phyloP scores from a whole-genome alignment of 768 basidiomycete species.

The Calocera viscosa region DNA sequence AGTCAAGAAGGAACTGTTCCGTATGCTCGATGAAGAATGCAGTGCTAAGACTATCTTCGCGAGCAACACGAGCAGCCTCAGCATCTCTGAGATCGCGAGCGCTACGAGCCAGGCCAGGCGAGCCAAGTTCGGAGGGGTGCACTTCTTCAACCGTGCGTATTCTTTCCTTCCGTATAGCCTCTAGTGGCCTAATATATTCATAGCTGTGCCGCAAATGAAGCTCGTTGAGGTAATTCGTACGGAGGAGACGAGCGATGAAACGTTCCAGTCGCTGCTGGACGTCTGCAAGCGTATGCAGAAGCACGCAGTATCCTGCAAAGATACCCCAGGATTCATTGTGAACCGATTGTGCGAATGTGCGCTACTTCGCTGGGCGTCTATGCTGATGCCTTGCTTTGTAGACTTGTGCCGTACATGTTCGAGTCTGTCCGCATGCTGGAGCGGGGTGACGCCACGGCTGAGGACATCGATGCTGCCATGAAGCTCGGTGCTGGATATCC shows the following conservation, averaged over 20 bases:
- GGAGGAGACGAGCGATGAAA: conserved; percentile 26
- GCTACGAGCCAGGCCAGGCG: conserved; percentile 22
- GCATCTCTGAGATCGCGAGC: conserved; percentile 30
- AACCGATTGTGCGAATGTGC: conserved; percentile 23
- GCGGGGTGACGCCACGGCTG: conserved; percentile 31
- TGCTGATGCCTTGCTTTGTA: background rate
- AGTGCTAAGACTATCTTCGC: conserved; percentile 29
- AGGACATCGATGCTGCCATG: conserved; percentile 35
- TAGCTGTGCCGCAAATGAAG: conserved; percentile 27
- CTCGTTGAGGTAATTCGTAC: conserved; percentile 33
- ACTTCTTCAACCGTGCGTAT: conserved; percentile 33
- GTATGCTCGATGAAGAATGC: conserved; percentile 27
- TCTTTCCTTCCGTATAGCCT: background rate
- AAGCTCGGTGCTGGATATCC: conserved; percentile 33
- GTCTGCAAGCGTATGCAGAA: conserved; percentile 30
- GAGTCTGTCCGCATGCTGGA: conserved; percentile 35
- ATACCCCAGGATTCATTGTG: conserved; percentile 36
- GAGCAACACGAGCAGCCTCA: conserved; percentile 31
- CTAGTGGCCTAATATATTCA: background rate
- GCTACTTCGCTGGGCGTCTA: background rate
- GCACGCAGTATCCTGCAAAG: conserved; percentile 30
- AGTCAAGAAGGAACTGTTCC: conserved; percentile 32
- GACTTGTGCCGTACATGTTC: conserved; percentile 33
- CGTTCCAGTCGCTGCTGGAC: conserved; percentile 26
- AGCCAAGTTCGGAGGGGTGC: conserved; percentile 31